phyloP scores from a whole-genome alignment of 1,139 yeast genomes.

The Diutina pseudorugosa region DNA sequence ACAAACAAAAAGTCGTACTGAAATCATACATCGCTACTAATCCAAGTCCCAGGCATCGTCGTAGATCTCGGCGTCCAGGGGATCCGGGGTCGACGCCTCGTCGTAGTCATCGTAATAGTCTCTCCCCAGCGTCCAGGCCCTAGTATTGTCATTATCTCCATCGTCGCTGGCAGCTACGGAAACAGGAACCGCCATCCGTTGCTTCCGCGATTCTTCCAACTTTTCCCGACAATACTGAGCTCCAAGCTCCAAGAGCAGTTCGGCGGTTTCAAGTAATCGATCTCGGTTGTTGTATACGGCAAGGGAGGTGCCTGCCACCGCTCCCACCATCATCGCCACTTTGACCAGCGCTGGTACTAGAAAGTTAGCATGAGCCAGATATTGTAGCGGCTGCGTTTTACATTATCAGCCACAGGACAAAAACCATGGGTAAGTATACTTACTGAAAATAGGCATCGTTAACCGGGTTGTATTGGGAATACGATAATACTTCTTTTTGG shows the following conservation, averaged over 20 bases:
- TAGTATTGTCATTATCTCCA: background rate
- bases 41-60: conserved; percentile 8
- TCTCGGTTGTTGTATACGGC: conserved; percentile 25
- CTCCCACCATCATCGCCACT: conserved; percentile 27
- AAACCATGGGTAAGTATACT: conserved; percentile 5
- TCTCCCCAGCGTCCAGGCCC: conserved; percentile 12
- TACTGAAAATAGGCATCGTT: conserved; percentile 11
- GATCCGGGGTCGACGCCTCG: conserved; percentile 9
- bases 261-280: conserved; percentile 21
- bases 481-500: no score
- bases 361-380: conserved; percentile 7
- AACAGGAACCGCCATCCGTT: background rate
- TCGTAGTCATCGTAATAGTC: conserved; percentile 7
- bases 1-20: background rate
- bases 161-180: background rate
- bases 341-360: conserved; percentile 22
- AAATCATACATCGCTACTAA: background rate
- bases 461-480: no score
- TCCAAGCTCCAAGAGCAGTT: conserved; percentile 20
- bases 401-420: no score
- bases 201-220: background rate
- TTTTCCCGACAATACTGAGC: conserved; percentile 23
- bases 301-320: conserved; percentile 26
- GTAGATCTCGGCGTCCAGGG: conserved; percentile 10
- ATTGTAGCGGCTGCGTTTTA: no score